Evolutionary conservation across 1,284 basidiomycete species (phyloP).

Genomic region (Tylopilus orsonianus): DNA sequence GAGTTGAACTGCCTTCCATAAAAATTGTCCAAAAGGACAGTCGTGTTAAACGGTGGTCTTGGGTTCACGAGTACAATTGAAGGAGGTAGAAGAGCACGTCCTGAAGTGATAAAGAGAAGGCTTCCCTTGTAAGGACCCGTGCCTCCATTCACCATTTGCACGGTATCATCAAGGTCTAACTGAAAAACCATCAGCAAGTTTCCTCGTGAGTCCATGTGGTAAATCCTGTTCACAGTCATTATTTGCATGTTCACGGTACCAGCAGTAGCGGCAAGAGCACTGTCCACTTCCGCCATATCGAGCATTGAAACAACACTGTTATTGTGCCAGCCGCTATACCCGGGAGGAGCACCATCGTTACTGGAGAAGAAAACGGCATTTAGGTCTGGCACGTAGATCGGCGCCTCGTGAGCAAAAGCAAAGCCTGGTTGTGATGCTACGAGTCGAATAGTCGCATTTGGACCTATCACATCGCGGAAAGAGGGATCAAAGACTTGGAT

Average conservation of each 20-base stretch:
- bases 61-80: slow-evolving; percentile 69
- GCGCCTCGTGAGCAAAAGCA: slow-evolving; percentile 75
- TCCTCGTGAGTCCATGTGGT: neutral
- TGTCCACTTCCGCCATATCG: slow-evolving; percentile 45
- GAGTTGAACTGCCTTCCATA: slow-evolving; percentile 81
- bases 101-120: slow-evolving; percentile 66
- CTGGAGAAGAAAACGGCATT: slow-evolving; percentile 58
- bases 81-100: slow-evolving; percentile 61
- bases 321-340: slow-evolving; percentile 42
- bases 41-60: slow-evolving; percentile 55
- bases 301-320: slow-evolving; percentile 50
- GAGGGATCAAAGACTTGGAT: slow-evolving; percentile 67
- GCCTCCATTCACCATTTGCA: slow-evolving; percentile 76
- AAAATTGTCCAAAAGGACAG: slow-evolving; percentile 67
- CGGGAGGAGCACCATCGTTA: slow-evolving; percentile 43
- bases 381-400: slow-evolving; percentile 57
- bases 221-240: slow-evolving; percentile 42
- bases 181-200: slow-evolving; percentile 19
- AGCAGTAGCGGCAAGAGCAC: slow-evolving; percentile 36
- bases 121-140: slow-evolving; percentile 65
- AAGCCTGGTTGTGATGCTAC: slow-evolving; percentile 61
- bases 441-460: slow-evolving; percentile 52
- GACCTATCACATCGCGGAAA: slow-evolving; percentile 63
- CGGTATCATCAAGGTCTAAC: slow-evolving; percentile 47
- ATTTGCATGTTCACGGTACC: slow-evolving; percentile 53